Evolutionary conservation across 768 basidiomycete genomes (phyloP), one percentile per base, ranked within the genome.

Genomic region (Heimioporus sp.): DNA sequence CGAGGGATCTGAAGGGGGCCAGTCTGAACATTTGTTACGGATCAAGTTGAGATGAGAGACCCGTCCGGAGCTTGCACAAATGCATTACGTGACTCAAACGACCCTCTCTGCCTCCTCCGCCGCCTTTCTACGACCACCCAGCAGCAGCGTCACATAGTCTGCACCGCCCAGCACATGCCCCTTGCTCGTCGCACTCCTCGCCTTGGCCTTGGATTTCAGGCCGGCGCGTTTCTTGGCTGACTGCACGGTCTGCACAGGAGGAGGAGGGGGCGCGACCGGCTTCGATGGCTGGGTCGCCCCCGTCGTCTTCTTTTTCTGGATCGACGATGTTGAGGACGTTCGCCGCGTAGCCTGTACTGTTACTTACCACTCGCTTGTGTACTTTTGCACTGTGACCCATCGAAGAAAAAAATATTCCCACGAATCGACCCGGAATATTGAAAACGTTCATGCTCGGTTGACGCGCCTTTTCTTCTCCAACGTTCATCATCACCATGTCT

Each of bases 131-230:
- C 88, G 73, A n/a, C 87, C 75, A 16, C 88, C 87, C 76, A 83
- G 74, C 75, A 89, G 71, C 56, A 91, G 65, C 11, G 79, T 74
- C 42, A 92, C 82, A 62, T 91, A 92, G 66, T 92, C 90, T 30
- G 85, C 88, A 17, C 80, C 87, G 17, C 86, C 87, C 35, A 90
- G 72, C 3, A 90, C 77, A 47, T 65, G 77, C 0, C 69, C 75
- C 13, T 68, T 16, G 34, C 5, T 75, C 7, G 43, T 13, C 10
- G 28, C 7, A 8, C 43, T 32, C 12, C 31, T 61, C 3, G 50
- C 51, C 32, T 56, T 69, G 47, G 49, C 40, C 34, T 60, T 69
- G 47, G 52, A 45, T n/a, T 66, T 72, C 36, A 68, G 39, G 7
- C 55, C 59, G 4, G 59, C 59, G 16, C 65, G 64, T 48, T 54